These are phyloP conservation scores for Cetradonia linearis DNA, from an alignment of 495 filamentous ascomycete genomes.

Conservation along the genomic window DNA sequence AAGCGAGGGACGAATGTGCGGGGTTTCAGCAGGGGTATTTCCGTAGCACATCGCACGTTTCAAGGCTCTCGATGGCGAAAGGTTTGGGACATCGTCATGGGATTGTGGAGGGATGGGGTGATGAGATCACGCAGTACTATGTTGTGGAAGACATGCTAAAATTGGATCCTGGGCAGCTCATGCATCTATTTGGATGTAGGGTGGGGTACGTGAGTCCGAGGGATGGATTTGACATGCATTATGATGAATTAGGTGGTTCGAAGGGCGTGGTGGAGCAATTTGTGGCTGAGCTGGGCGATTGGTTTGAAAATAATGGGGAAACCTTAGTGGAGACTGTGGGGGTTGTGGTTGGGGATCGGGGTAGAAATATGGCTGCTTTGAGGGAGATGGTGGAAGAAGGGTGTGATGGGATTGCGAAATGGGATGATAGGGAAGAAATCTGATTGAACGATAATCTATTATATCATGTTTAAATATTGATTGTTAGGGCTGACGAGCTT, in stretches of 20 bases:
- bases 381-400: conserved; percentile 15
- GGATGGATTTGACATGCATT: background rate
- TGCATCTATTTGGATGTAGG: conserved; percentile 46
- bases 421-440: background rate
- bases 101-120: conserved; percentile 49
- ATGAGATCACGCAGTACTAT: conserved; percentile 53
- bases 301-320: conserved; percentile 56
- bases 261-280: conserved; percentile 47
- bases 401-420: conserved; percentile 18
- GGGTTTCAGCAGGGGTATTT: conserved; percentile 15
- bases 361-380: conserved; percentile 26
- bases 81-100: conserved; percentile 35
- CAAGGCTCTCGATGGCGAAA: conserved; percentile 12
- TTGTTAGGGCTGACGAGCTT: too few relatives aligned
- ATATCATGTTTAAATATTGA: too few relatives aligned
- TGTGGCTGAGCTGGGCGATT: conserved; percentile 43
- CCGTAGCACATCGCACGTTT: conserved; percentile 23
- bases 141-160: conserved; percentile 59
- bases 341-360: conserved; percentile 38
- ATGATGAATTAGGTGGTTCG: conserved; percentile 20
- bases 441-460: too few relatives aligned
- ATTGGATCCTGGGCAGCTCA: conserved; percentile 47
- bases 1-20: conserved; percentile 31
- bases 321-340: conserved; percentile 44
- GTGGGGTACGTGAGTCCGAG: conserved; percentile 18